Base-by-base conservation (phyloP, 225 moss, liverwort and hornwort genomes). In the Polytrichum formosum region DNA sequence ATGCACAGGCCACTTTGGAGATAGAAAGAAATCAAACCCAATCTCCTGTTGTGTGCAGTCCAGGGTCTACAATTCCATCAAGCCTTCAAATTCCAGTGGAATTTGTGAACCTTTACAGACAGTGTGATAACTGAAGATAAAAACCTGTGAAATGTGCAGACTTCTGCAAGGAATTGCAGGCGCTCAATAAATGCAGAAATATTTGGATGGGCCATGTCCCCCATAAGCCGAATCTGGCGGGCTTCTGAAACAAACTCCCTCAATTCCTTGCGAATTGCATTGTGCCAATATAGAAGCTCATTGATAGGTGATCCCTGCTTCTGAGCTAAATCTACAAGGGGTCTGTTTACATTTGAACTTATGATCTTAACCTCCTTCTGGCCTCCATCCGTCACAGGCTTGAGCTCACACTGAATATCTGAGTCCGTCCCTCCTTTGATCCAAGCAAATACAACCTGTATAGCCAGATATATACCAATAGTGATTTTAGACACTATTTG, bases 241-340 rank as follows among this genome's bases (percentile, higher is more conserved):
- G 83, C 72, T 73, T 83, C 89, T 56, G 85, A 85, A 5, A 72
- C 77, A 66, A 89, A 79, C 71, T 89, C 81, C 28, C 61, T 68
- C 75, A 89, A 75, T 61, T 89, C 89, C 53, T 83, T 89, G 59
- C 83, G 73, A 28, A 89, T 89, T 26, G 89, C 89, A 69, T 90
- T 87, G 68, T 96, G 96, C 96, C 96, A 96, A 33, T 96, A 93
- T 54, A 93, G 87, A 55, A 96, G 75, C 81, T 96, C 96, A 77
- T 93, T 92, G 54, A 93, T 82, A 64, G 93, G 96, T 68, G 87
- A 79, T 19, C 6, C 66, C 13, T 74, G 68, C 68, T 86, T 55
- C 68, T 26, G 25, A 21, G 23, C 68, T 23, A 55, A 26, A 6
- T 68, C 68, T 27, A 54, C 68, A 68, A 28, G 25, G 6, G 22